These are phyloP conservation scores for Acorus gramineus DNA, from an alignment of 106 monocot genomes.

Conservation along the genomic window DNA sequence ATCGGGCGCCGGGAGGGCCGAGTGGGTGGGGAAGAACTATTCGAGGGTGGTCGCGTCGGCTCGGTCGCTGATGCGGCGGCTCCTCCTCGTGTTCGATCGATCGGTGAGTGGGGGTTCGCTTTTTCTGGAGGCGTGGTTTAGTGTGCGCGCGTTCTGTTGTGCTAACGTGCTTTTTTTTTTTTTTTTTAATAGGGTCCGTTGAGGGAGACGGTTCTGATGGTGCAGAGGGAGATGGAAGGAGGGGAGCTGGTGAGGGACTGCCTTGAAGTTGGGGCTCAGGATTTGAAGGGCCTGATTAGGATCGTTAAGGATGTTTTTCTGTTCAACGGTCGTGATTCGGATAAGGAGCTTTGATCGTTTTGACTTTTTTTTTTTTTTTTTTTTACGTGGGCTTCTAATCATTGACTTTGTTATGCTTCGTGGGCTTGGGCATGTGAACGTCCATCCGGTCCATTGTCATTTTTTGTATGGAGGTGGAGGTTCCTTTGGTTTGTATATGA, in stretches of 20 bases:
- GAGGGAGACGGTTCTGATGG: slow-evolving; percentile 51
- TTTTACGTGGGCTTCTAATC: neutral
- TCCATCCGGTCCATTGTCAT: no score
- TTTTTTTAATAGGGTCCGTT: slow-evolving; percentile 50
- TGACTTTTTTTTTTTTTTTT: neutral
- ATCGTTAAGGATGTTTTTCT: slow-evolving; percentile 41
- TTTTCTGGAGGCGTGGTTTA: neutral
- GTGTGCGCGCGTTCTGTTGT: neutral
- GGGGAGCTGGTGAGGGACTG: slow-evolving; percentile 74
- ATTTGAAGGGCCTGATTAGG: slow-evolving; percentile 53
- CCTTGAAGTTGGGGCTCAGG: slow-evolving; percentile 53
- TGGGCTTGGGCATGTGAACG: no score
- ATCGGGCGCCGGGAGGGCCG: slow-evolving; percentile 27
- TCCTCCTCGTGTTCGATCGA: slow-evolving; percentile 38
- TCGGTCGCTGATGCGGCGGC: slow-evolving; percentile 22
- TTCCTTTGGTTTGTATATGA: no score
- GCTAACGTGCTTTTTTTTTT: neutral
- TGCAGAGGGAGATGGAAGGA: slow-evolving; percentile 63
- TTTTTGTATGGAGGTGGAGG: no score
- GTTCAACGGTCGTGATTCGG: slow-evolving; percentile 3
- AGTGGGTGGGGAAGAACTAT: slow-evolving; percentile 42
- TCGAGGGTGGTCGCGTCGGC: slow-evolving; percentile 12
- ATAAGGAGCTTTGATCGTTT: slow-evolving; percentile 24
- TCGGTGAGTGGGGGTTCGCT: slow-evolving; percentile 25
- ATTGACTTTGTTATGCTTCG: no score